Conservation (phyloP, 192 early-diverging fungal genomes). For the Podila horticola region DNA sequence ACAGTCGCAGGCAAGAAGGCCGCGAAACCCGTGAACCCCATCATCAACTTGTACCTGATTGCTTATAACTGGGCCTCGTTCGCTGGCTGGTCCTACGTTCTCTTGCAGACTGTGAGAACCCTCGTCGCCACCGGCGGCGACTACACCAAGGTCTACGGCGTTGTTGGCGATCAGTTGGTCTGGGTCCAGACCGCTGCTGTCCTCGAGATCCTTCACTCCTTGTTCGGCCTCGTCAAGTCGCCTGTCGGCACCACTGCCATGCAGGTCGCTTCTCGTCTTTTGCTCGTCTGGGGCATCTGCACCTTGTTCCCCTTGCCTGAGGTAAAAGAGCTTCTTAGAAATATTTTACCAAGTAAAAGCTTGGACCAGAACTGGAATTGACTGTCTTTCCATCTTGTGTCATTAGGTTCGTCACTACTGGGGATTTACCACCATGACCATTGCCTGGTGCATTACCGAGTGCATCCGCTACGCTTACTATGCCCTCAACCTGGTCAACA, state of each 20-base stretch:
- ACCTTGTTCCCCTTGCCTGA: conserved; percentile 73
- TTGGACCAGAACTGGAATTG: not conserved
- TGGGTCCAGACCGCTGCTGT: conserved; percentile 86
- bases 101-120: conserved; percentile 64
- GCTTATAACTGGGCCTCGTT: conserved; percentile 88
- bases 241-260: conserved; percentile 81
- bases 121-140: conserved; percentile 65
- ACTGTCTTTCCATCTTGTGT: not conserved
- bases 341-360: not conserved
- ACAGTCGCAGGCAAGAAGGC: conserved; percentile 43
- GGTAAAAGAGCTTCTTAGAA: conserved; percentile 25
- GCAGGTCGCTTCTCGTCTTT: conserved; percentile 89
- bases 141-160: conserved; percentile 69
- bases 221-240: conserved; percentile 82
- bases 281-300: conserved; percentile 86
- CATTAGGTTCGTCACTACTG: conserved; percentile 69
- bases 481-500: conserved; percentile 72
- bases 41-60: conserved; percentile 74
- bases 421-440: conserved; percentile 82
- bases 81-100: conserved; percentile 83
- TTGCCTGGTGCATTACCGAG: conserved; percentile 95
- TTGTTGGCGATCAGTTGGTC: conserved; percentile 69
- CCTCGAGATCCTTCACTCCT: conserved; percentile 75
- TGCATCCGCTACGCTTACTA: conserved; percentile 94
- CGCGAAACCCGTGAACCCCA: conserved; percentile 43